A percentile compares a stretch with the other conserved stretches of the same genome.
Conservation (phyloP, 805 yeast genomes). For the Sugiyamaella qingdaonensis region DNA sequence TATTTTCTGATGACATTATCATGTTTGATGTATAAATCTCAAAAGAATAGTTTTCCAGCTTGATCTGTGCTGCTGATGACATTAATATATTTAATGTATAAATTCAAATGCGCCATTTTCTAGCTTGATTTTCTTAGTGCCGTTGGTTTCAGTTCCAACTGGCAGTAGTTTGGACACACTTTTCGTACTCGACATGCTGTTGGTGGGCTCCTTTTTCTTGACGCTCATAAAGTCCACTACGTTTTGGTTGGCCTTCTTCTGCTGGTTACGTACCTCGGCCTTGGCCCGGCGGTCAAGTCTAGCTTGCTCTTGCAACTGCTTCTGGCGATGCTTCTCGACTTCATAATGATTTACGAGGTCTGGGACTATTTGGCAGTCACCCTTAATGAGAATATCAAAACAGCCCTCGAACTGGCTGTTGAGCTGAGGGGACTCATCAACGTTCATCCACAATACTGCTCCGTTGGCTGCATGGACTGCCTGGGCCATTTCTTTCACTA, state of each 20-base stretch:
- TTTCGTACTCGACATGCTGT: background rate
- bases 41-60: background rate
- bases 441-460: constrained; percentile 57
- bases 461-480: constrained; percentile 56
- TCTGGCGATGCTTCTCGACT: constrained; percentile 24
- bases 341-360: constrained; percentile 29
- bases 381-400: constrained; percentile 56
- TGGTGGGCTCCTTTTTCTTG: constrained; percentile 1
- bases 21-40: too few relatives aligned
- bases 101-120: background rate
- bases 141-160: background rate
- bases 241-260: constrained; percentile 2
- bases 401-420: constrained; percentile 47
- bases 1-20: too few relatives aligned
- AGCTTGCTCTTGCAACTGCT: constrained; percentile 23
- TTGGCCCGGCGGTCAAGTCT: constrained; percentile 12
- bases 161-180: constrained; percentile 5
- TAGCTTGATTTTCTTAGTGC: constrained; percentile 1
- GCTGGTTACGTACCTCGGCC: background rate
- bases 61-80: too few relatives aligned
- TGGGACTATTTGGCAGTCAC: constrained; percentile 61
- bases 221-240: constrained; percentile 2
- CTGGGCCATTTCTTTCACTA: constrained; percentile 57
- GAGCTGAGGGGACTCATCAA: constrained; percentile 46
- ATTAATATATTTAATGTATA: background rate